These are phyloP conservation scores for Microbotryum silenes-acaulis DNA, from an alignment of 1,284 basidiomycete genomes.

Conservation along the genomic window DNA sequence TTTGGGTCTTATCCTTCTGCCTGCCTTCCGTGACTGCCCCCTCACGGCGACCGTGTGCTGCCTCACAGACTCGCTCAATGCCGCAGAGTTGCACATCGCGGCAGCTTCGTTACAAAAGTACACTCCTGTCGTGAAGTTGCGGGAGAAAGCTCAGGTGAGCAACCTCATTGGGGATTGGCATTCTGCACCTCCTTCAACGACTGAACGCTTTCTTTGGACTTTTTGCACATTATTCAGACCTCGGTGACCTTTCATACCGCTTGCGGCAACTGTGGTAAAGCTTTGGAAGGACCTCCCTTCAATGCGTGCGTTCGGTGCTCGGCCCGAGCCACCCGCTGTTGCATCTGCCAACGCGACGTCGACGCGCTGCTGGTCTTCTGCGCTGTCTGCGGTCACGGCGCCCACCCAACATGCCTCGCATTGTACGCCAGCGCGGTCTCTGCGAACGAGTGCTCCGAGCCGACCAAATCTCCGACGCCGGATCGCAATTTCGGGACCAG, in stretches of 20 bases:
- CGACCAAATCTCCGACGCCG: neutral
- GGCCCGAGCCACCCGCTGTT: slow-evolving; percentile 13
- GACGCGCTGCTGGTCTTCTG: slow-evolving; percentile 22
- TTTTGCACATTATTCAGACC: slow-evolving; percentile 11
- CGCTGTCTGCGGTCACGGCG: slow-evolving; percentile 27
- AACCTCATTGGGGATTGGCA: no score
- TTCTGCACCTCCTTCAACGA: no score
- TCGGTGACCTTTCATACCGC: slow-evolving; percentile 27
- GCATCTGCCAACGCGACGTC: slow-evolving; percentile 26
- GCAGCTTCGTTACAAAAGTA: slow-evolving; percentile 27
- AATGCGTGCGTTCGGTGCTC: slow-evolving; percentile 18
- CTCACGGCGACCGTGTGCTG: neutral
- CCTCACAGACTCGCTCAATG: slow-evolving; percentile 19
- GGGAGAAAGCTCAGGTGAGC: slow-evolving; percentile 15
- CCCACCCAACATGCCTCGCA: slow-evolving; percentile 21
- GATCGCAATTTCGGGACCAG: slow-evolving; percentile 7
- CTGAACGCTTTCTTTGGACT: neutral
- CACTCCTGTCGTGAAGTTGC: slow-evolving; percentile 9
- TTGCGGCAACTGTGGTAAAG: slow-evolving; percentile 27
- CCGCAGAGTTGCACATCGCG: slow-evolving; percentile 15
- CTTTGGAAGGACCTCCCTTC: slow-evolving; percentile 18
- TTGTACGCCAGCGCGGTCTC: slow-evolving; percentile 8
- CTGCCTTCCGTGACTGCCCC: neutral
- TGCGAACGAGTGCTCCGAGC: neutral
- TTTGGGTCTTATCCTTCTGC: neutral